Evolutionary conservation across 2,329 filamentous ascomycete species (phyloP).

Genomic region (Colletotrichum tanaceti): DNA sequence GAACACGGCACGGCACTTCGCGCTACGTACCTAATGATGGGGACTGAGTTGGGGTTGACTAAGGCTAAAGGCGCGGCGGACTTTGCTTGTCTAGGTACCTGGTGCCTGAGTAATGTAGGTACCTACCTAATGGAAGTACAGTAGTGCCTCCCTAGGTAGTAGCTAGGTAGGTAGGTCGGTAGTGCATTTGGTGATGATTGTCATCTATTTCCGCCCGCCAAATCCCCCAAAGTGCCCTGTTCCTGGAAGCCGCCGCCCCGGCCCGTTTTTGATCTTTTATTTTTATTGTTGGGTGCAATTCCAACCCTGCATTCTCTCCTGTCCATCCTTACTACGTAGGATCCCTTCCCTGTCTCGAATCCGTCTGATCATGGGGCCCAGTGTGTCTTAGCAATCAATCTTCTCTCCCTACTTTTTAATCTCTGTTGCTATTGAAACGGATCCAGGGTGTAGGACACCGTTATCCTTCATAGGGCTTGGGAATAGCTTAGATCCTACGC

Average conservation of each 20-base stretch:
- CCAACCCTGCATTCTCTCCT: constrained; percentile 5
- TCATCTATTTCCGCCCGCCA: constrained; percentile 38
- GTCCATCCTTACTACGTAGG: constrained; percentile 1
- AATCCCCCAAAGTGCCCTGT: constrained; percentile 36
- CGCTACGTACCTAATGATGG: not conserved
- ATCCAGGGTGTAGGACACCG: not conserved
- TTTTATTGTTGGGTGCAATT: not conserved
- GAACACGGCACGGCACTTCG: not conserved
- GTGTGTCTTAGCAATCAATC: constrained; percentile 33
- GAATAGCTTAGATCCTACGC: not conserved
- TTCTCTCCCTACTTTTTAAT: constrained; percentile 8
- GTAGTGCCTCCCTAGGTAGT: too few relatives aligned
- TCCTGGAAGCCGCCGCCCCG: constrained; percentile 36
- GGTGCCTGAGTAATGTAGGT: too few relatives aligned
- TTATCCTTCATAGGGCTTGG: constrained; percentile 17
- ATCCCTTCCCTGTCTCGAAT: not conserved
- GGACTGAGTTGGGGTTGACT: not conserved
- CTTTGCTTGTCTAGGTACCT: too few relatives aligned
- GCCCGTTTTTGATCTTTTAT: not conserved
- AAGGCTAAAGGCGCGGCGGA: not conserved
- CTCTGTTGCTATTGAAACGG: constrained; percentile 8
- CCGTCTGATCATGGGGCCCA: constrained; percentile 8
- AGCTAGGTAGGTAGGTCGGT: too few relatives aligned
- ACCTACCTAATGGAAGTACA: too few relatives aligned
- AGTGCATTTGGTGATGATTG: constrained; percentile 19